Conservation (phyloP, 2,329 filamentous ascomycete species). For the Diaporthe aspalathi region DNA sequence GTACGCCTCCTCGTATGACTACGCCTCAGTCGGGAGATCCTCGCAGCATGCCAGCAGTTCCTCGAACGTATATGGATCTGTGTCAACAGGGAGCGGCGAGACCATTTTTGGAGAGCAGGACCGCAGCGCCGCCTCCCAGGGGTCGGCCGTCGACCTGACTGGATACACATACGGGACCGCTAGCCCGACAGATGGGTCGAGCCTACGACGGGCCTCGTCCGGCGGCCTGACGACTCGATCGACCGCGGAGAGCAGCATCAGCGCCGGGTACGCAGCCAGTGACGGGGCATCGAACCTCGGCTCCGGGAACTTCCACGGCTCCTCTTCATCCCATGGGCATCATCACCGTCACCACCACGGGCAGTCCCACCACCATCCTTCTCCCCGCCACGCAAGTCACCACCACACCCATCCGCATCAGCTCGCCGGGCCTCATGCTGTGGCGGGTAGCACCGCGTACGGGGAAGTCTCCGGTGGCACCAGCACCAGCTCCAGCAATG, state of each 20-base stretch:
- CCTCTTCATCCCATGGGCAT: slow-evolving; percentile 30
- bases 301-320: slow-evolving; percentile 14
- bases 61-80: slow-evolving; percentile 33
- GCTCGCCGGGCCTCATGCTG: slow-evolving; percentile 21
- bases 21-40: slow-evolving; percentile 38
- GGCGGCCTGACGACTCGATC: slow-evolving; percentile 36
- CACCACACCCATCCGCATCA: slow-evolving; percentile 32
- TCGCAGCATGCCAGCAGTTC: slow-evolving; percentile 39
- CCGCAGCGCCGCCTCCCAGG: slow-evolving; percentile 44
- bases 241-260: slow-evolving; percentile 26
- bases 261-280: slow-evolving; percentile 33
- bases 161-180: slow-evolving; percentile 44
- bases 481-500: slow-evolving; percentile 32
- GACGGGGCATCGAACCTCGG: slow-evolving; percentile 16
- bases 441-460: slow-evolving; percentile 35
- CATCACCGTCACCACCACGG: slow-evolving; percentile 32
- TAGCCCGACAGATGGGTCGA: slow-evolving; percentile 36
- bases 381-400: slow-evolving; percentile 34
- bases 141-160: slow-evolving; percentile 43
- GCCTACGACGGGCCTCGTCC: slow-evolving; percentile 35
- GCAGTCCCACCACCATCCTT: slow-evolving; percentile 29
- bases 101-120: slow-evolving; percentile 45
- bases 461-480: slow-evolving; percentile 33
- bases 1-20: slow-evolving; percentile 36
- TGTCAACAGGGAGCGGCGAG: slow-evolving; percentile 38